Percentiles rank a stretch among this genome's conserved stretches.
Evolutionary conservation across 306 rosid genomes (phyloP).

Genomic region (Lagenaria siceraria): DNA sequence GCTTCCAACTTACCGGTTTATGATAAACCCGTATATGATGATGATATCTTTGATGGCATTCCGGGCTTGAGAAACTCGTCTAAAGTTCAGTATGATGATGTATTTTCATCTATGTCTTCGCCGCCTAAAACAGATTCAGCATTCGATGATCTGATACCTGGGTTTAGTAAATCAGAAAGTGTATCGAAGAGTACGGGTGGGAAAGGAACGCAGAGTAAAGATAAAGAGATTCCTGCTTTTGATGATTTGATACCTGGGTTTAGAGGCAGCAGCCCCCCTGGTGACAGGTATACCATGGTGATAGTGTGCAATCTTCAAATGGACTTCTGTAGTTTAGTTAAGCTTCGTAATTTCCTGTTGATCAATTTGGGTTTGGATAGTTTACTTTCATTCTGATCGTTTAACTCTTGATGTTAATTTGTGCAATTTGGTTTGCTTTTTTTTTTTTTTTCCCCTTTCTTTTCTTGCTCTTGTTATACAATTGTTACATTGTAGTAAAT

Average conservation of each 20-base stretch:
- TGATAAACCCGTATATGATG: constrained; percentile 76
- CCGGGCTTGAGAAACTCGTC: constrained; percentile 68
- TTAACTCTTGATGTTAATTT: neutral
- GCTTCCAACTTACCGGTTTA: constrained; percentile 41
- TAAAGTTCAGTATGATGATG: constrained; percentile 38
- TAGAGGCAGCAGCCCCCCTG: constrained; percentile 35
- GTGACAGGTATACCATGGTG: constrained; percentile 45
- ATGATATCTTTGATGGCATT: constrained; percentile 76
- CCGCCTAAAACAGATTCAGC: constrained; percentile 33
- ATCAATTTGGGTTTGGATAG: neutral
- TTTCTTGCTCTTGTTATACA: neutral
- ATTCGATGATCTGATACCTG: constrained; percentile 64
- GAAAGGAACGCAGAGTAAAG: constrained; percentile 35
- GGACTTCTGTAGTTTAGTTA: neutral
- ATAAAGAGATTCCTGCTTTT: constrained; percentile 33
- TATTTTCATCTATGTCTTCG: constrained; percentile 42
- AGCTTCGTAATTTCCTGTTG: neutral
- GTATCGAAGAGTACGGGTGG: constrained; percentile 33
- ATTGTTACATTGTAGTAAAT: neutral
- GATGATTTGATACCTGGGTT: constrained; percentile 84
- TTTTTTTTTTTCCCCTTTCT: neutral
- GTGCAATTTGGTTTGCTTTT: neutral
- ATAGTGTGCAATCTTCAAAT: neutral
- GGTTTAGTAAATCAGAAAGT: constrained; percentile 52
- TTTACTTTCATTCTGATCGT: neutral